Percentiles rank a stretch among this genome's conserved stretches.
Conservation (phyloP, 768 basidiomycete genomes). For the Pisolithus microcarpus region DNA sequence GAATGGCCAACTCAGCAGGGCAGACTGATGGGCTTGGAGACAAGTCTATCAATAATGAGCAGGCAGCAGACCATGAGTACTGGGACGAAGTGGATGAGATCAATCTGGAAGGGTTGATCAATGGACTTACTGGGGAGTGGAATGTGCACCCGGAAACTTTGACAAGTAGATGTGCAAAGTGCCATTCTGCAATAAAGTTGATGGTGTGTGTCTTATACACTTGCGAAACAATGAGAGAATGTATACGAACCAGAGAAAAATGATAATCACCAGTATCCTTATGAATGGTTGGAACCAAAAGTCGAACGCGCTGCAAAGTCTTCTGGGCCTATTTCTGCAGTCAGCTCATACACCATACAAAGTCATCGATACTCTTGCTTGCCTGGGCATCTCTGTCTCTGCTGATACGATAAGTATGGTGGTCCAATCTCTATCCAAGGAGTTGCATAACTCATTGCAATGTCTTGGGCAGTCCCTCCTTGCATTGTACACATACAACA, state of each 20-base stretch:
- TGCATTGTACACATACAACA: constrained; percentile 33
- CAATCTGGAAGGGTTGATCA: constrained; percentile 1
- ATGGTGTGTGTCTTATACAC: neutral
- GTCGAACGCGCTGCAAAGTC: constrained; percentile 4
- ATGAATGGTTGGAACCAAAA: constrained; percentile 26
- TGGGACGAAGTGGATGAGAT: constrained; percentile 5
- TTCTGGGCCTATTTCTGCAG: constrained; percentile 14
- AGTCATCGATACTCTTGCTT: constrained; percentile 24
- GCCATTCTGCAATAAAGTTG: neutral
- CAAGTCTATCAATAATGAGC: neutral
- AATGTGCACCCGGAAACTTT: too few species aligned
- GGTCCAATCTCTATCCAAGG: constrained; percentile 19
- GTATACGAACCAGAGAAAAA: constrained; percentile 3
- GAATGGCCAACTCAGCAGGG: too few species aligned
- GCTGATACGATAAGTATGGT: constrained; percentile 17
- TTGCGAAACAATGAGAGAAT: neutral
- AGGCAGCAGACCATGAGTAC: neutral
- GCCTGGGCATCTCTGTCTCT: constrained; percentile 25
- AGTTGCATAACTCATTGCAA: constrained; percentile 11
- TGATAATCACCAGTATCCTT: constrained; percentile 10
- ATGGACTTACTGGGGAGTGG: neutral
- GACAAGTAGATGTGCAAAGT: neutral
- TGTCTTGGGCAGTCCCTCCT: constrained; percentile 20
- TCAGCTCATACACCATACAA: constrained; percentile 20
- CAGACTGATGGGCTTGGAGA: too few species aligned